These are phyloP conservation scores for Pelagomonas calceolata DNA, from an alignment of 108 stramenopile species.

Conservation along the genomic window DNA sequence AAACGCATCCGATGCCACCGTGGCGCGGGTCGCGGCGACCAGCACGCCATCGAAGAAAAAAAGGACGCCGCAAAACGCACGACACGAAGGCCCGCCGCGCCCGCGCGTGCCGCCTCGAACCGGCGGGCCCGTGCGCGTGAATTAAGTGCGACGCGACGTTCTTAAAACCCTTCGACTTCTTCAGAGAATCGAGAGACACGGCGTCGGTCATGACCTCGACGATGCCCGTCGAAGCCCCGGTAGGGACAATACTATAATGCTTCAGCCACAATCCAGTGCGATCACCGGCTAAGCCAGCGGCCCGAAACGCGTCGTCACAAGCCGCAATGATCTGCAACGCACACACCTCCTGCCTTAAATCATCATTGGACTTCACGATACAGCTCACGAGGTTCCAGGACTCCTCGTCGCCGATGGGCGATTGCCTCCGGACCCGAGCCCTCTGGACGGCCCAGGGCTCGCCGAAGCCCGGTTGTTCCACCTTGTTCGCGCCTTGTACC, in stretches of 20 bases:
- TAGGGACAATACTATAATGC: slow-evolving; percentile 86
- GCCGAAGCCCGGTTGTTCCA: slow-evolving; percentile 45
- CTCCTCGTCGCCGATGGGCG: slow-evolving; percentile 53
- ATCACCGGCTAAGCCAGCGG: slow-evolving; percentile 47
- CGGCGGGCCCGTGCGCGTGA: slow-evolving; percentile 14
- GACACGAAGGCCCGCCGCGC: slow-evolving; percentile 31
- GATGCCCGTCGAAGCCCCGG: slow-evolving; percentile 73
- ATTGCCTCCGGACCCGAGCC: slow-evolving; percentile 62
- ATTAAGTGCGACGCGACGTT: slow-evolving; percentile 26
- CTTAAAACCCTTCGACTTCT: slow-evolving; percentile 73
- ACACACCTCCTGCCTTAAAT: slow-evolving; percentile 90
- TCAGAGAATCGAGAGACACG: slow-evolving; percentile 85
- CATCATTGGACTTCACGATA: slow-evolving; percentile 97
- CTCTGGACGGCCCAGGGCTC: slow-evolving; percentile 88
- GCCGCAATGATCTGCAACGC: slow-evolving; percentile 86
- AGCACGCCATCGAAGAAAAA: too few relatives aligned
- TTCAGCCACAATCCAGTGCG: slow-evolving; percentile 65
- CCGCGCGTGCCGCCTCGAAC: slow-evolving; percentile 8
- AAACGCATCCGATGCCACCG: too few relatives aligned
- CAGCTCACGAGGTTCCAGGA: slow-evolving; percentile 81
- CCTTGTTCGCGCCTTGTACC: neutral
- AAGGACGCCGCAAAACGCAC: too few relatives aligned
- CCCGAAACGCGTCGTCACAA: slow-evolving; percentile 75
- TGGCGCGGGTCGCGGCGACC: too few relatives aligned
- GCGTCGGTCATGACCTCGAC: slow-evolving; percentile 81